phyloP scores from a whole-genome alignment of 2,329 filamentous ascomycete genomes.

The Monosporascus sp. region DNA sequence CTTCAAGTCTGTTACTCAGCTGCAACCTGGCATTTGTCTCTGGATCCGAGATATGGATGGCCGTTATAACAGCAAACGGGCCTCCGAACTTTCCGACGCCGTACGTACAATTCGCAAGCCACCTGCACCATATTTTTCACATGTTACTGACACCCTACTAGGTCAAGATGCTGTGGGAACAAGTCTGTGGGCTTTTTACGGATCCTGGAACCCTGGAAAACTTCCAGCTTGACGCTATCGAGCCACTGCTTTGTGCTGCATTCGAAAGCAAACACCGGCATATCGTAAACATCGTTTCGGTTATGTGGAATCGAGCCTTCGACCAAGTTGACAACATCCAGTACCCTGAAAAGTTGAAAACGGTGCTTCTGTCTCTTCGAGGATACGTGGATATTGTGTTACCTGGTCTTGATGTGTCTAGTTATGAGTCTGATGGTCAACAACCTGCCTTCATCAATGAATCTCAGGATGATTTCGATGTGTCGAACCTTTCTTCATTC shows the following conservation, averaged over 20 bases:
- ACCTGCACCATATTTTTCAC: neutral
- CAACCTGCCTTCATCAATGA: constrained; percentile 39
- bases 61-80: constrained; percentile 35
- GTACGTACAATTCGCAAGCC: constrained; percentile 32
- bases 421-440: constrained; percentile 33
- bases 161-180: constrained; percentile 46
- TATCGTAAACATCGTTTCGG: constrained; percentile 45
- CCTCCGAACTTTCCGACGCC: constrained; percentile 33
- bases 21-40: constrained; percentile 55
- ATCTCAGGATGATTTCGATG: constrained; percentile 40
- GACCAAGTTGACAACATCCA: constrained; percentile 51
- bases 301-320: constrained; percentile 66
- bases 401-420: constrained; percentile 36
- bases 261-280: constrained; percentile 53
- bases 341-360: constrained; percentile 61
- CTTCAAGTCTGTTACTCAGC: constrained; percentile 47
- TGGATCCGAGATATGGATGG: constrained; percentile 59
- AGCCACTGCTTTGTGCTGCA: constrained; percentile 48
- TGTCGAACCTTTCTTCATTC: constrained; percentile 22
- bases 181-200: constrained; percentile 36
- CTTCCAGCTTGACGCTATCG: constrained; percentile 46
- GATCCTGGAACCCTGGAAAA: constrained; percentile 30
- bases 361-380: constrained; percentile 56
- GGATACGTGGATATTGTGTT: constrained; percentile 43
- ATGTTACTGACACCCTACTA: constrained; percentile 28